Percentiles rank a stretch among this genome's conserved stretches.
Evolutionary conservation across 2,329 filamentous ascomycete species (phyloP).

Genomic region (Aureobasidium sp.): DNA sequence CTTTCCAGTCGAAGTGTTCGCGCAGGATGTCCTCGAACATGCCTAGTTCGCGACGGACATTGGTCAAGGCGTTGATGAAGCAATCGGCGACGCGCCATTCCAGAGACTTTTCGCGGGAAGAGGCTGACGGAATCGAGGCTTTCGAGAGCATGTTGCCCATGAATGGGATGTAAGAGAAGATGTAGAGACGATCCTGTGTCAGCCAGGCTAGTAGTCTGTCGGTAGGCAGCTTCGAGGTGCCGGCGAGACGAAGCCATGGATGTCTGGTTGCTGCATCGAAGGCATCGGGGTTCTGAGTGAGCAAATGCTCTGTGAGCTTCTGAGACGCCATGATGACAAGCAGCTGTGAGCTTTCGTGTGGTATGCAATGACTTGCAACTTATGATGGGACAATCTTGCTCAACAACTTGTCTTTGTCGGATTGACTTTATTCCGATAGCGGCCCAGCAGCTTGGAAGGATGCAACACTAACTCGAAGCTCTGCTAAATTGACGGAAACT

Average conservation of each 20-base stretch:
- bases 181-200: constrained; percentile 64
- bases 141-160: constrained; percentile 57
- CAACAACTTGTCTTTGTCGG: background rate
- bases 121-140: constrained; percentile 46
- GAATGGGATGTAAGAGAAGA: constrained; percentile 62
- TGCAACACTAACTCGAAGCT: background rate
- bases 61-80: constrained; percentile 57
- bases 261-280: constrained; percentile 57
- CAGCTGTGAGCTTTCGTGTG: background rate
- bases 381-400: background rate
- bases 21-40: constrained; percentile 54
- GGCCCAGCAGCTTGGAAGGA: background rate
- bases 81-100: constrained; percentile 55
- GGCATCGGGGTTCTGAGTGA: constrained; percentile 21
- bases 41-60: constrained; percentile 58
- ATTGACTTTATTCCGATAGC: constrained; percentile 8
- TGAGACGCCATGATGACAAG: background rate
- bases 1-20: constrained; percentile 18
- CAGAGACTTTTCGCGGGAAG: constrained; percentile 37
- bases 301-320: constrained; percentile 15
- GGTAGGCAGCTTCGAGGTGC: constrained; percentile 54
- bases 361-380: background rate
- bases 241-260: constrained; percentile 59
- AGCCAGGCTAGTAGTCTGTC: constrained; percentile 58
- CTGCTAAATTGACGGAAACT: background rate